These are phyloP conservation scores for Xylariales sp. DNA, from an alignment of 2,329 filamentous ascomycete species.

Conservation along the genomic window DNA sequence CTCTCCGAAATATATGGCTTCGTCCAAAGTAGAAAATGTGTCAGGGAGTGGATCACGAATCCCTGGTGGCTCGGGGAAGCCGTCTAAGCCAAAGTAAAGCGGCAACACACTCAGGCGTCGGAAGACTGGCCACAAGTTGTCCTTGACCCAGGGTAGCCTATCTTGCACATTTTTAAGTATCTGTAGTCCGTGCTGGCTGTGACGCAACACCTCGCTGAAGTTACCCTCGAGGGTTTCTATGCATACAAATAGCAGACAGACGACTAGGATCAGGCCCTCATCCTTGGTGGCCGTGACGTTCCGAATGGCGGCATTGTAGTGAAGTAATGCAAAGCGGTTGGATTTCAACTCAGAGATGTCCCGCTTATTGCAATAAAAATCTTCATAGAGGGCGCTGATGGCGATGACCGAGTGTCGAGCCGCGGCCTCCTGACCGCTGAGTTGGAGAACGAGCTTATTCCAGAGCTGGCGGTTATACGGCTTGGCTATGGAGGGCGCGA, in stretches of 20 bases:
- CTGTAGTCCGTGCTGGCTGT: constrained; percentile 32
- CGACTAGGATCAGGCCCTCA: constrained; percentile 29
- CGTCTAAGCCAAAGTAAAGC: constrained; percentile 27
- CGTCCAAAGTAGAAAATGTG: constrained; percentile 13
- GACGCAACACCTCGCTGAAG: constrained; percentile 26
- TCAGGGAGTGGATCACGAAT: constrained; percentile 15
- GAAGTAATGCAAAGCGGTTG: constrained; percentile 28
- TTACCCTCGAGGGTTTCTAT: constrained; percentile 37
- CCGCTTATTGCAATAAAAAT: too few relatives aligned
- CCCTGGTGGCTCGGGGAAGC: constrained; percentile 19
- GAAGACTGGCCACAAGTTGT: constrained; percentile 30
- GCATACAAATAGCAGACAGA: constrained; percentile 38
- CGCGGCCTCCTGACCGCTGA: too few relatives aligned
- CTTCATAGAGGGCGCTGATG: too few relatives aligned
- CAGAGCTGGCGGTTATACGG: too few relatives aligned
- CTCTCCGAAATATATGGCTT: too few relatives aligned
- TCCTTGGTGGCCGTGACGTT: constrained; percentile 23
- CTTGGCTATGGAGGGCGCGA: too few relatives aligned
- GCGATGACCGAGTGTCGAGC: too few relatives aligned
- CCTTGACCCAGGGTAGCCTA: constrained; percentile 22
- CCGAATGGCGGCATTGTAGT: constrained; percentile 36
- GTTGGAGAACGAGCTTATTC: too few relatives aligned
- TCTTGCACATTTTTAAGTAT: constrained; percentile 24
- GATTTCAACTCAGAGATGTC: too few relatives aligned
- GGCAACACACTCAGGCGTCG: constrained; percentile 33